Conservation (phyloP, 1,139 yeast genomes). For the Geotrichum klebahnii region DNA sequence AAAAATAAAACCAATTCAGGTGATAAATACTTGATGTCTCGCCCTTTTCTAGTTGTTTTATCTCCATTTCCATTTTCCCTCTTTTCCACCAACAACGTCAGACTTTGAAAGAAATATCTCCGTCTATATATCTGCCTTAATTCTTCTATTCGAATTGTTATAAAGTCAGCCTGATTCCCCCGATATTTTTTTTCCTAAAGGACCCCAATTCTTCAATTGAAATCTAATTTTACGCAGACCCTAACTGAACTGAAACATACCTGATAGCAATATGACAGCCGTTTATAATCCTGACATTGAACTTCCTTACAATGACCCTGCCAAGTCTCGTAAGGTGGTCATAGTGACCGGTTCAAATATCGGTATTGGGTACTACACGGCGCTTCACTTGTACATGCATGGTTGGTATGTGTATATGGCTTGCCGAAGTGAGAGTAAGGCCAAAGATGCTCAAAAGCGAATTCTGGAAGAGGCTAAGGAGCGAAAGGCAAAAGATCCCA, state of each 20-base stretch:
- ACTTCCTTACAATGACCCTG: slow-evolving; percentile 29
- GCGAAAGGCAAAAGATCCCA: slow-evolving; percentile 31
- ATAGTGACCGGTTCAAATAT: slow-evolving; percentile 76
- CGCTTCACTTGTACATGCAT: slow-evolving; percentile 68
- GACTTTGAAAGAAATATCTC: too few species aligned
- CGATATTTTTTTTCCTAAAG: too few species aligned
- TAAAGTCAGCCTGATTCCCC: too few species aligned
- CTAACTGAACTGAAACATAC: too few species aligned
- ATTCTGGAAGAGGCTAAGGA: slow-evolving; percentile 52
- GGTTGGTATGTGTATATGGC: slow-evolving; percentile 73
- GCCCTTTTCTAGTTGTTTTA: too few species aligned
- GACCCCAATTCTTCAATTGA: background rate
- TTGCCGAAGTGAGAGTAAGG: slow-evolving; percentile 59
- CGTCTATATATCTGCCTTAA: too few species aligned
- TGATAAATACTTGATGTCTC: too few species aligned
- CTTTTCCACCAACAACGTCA: too few species aligned
- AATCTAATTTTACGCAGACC: too few species aligned
- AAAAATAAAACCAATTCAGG: too few species aligned
- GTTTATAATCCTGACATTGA: slow-evolving; percentile 24
- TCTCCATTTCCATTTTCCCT: too few species aligned
- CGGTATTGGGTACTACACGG: slow-evolving; percentile 77
- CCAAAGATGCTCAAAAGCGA: slow-evolving; percentile 53
- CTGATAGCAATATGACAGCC: background rate
- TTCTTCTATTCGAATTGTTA: too few species aligned
- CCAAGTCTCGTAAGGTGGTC: slow-evolving; percentile 50